A percentile compares a stretch with the other conserved stretches of the same genome.
These are phyloP conservation scores for Nitzschia sp. DNA, from an alignment of 108 stramenopile genomes.

Conservation along the genomic window DNA sequence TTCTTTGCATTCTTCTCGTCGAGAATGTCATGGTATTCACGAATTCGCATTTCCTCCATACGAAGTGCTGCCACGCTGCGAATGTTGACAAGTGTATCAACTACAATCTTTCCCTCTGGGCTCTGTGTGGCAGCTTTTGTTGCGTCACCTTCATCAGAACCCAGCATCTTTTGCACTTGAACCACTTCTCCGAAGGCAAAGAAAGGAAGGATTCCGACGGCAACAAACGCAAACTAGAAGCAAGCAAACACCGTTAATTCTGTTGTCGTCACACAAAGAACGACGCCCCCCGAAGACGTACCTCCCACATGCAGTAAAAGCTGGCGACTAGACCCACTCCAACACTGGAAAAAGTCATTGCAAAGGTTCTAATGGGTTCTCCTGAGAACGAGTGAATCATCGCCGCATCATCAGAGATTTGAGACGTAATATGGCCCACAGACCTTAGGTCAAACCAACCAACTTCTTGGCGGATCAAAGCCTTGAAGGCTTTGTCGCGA, in stretches of 20 bases:
- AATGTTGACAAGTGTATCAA: constrained; percentile 54
- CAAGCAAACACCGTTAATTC: constrained; percentile 13
- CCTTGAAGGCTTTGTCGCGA: constrained; percentile 45
- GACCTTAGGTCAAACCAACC: constrained; percentile 42
- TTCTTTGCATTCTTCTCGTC: constrained; percentile 1
- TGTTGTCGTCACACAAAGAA: constrained; percentile 40
- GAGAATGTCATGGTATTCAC: constrained; percentile 31
- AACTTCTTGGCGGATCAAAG: constrained; percentile 48
- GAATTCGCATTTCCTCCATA: constrained; percentile 30
- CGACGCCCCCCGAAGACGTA: constrained; percentile 30
- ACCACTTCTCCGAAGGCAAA: constrained; percentile 48
- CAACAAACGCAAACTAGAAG: constrained; percentile 16
- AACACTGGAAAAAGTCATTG: constrained; percentile 46
- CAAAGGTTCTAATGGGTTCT: constrained; percentile 54
- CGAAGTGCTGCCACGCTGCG: constrained; percentile 51
- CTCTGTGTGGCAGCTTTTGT: constrained; percentile 28
- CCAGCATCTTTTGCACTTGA: constrained; percentile 47
- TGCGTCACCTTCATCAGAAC: constrained; percentile 46
- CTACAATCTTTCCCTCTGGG: constrained; percentile 46
- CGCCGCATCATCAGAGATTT: constrained; percentile 61
- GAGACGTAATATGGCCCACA: constrained; percentile 56
- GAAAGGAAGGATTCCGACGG: constrained; percentile 49
- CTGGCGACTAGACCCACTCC: constrained; percentile 53
- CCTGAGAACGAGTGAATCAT: constrained; percentile 56
- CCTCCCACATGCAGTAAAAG: constrained; percentile 60